Evolutionary conservation across 2,329 filamentous ascomycete species (phyloP), one percentile per base, ranked within the genome.

Genomic region (Tolypocladium ophioglossoides): DNA sequence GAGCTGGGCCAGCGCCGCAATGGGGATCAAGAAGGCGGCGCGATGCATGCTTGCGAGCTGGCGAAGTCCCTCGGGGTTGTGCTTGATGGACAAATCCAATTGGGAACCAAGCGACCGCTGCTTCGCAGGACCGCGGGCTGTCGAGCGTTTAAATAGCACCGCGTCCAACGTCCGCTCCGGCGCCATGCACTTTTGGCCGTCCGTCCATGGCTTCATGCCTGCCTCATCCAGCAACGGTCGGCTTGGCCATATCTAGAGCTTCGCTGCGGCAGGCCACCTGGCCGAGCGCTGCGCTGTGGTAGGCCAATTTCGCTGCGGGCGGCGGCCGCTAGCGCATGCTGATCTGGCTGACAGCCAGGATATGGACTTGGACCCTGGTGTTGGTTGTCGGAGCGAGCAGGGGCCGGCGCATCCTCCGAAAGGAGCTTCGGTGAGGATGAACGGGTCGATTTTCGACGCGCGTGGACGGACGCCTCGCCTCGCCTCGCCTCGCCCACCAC

Each of bases 1-100:
- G 22, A 67, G 57, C 52, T 67, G 61, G 52, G 66, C 54, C 46
- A 68, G 59, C 39, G 64, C 64, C 54, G 65, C 63, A 52, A 63
- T 46, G 35, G 61, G 40, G 24, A 53, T 55, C 52, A 63, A 55
- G 54, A 62, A 53, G 55, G 50, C 35, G 46, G 56, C 59, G 54
- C 63, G 62, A 62, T 57, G 52, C 66, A 69, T 69, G n/a, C 46
- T 61, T 20, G 30, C 54, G 38, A 20, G 18, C 18, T 34, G n/a
- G 20, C 40, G 11, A 41, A 4, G 39, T 41, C 24, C 39, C 20
- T 10, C 14, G 16, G 24, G 16, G 11, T 20, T 32, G 3, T 32
- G 44, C 44, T n/a, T 30, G 10, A 2, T 46, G 9, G 18, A 14
- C 35, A 37, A 46, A 1, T n/a, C 41, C 22, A 18, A 46, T 27